Base-by-base conservation (phyloP, 2,329 filamentous ascomycete species). In the Pseudogymnoascus sp. region DNA sequence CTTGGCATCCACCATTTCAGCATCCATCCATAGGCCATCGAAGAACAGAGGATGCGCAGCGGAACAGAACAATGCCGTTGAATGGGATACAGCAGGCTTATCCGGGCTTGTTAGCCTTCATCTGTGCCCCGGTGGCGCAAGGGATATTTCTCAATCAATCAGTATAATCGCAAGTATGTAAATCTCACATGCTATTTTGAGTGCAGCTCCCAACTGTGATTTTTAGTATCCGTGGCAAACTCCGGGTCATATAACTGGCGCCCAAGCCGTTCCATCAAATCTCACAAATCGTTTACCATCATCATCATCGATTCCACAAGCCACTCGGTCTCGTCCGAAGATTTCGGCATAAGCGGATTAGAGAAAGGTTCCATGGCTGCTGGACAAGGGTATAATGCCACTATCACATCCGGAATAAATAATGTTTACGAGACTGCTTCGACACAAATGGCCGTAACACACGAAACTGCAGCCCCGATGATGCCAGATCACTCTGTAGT, bases 261-360 rank as follows among this genome's bases (percentile, higher is more conserved):
- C n/a, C 47, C 47, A 31, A 53, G 47, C 23, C 47, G 47, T 31
- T 53, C 47, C 47, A 53, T 18, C 25, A 53, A 53, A 53, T 53
- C 47, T 23, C 47, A 53, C 12, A 28, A 31, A 16, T 53, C 47
- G 4, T 53, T 53, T 53, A 53, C 47, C 47, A 31, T 53, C 14
- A 53, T 53, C 47, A 53, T 53, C 47, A 31, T 53, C 47, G 47
- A 53, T 53, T 53, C 47, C 47, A 16, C 47, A 1, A 53, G 47
- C 47, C 47, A 53, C n/a, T 53, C 47, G 25, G 47, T 53, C 14
- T 53, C 47, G 8, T 53, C 47, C 10, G 47, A 53, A 31, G 25
- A 53, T 28, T 53, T 53, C n/a, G 25, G 25, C 25, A 53, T 53
- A 31, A 53, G 47, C 23, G 47, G 47, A n/a, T 16, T 53, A 31